Conservation (phyloP, 2,329 filamentous ascomycete species). For the Purpureocillium takamizusanense region DNA sequence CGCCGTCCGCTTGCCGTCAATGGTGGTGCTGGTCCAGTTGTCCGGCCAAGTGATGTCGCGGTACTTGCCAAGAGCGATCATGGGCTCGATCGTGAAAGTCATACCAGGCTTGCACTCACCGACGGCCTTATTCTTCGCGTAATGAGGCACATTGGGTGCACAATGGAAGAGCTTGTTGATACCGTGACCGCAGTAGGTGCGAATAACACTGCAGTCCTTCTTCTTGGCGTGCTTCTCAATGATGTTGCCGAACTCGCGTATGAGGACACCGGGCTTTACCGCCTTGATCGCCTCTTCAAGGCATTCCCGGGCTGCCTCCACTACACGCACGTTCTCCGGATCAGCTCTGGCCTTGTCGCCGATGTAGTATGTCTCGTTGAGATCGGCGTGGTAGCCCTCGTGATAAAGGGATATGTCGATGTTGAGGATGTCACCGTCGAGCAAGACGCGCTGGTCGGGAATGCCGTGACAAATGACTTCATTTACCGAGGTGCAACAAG, state of each 20-base stretch:
- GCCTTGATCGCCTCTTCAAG: conserved; percentile 83
- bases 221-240: conserved; percentile 94
- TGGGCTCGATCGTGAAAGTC: conserved; percentile 98
- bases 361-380: conserved; percentile 98
- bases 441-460: conserved; percentile 75
- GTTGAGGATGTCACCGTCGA: conserved; percentile 94
- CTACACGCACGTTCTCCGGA: conserved; percentile 79
- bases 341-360: conserved; percentile 79
- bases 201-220: conserved; percentile 79
- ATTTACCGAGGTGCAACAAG: conserved; percentile 91
- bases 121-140: conserved; percentile 96
- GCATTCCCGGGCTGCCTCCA: conserved; percentile 83
- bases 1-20: conserved; percentile 80
- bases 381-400: conserved; percentile 86
- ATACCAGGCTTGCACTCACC: conserved; percentile 91
- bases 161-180: conserved; percentile 92
- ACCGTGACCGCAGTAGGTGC: conserved; percentile 93
- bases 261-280: conserved; percentile 86
- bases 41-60: conserved; percentile 95
- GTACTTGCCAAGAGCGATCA: conserved; percentile 90
- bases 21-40: conserved; percentile 94
- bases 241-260: conserved; percentile 86
- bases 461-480: conserved; percentile 99
- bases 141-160: conserved; percentile 90
- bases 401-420: conserved; percentile 94